Evolutionary conservation across 371 early-diverging fungal species (phyloP).

Genomic region (Mucor indicus): DNA sequence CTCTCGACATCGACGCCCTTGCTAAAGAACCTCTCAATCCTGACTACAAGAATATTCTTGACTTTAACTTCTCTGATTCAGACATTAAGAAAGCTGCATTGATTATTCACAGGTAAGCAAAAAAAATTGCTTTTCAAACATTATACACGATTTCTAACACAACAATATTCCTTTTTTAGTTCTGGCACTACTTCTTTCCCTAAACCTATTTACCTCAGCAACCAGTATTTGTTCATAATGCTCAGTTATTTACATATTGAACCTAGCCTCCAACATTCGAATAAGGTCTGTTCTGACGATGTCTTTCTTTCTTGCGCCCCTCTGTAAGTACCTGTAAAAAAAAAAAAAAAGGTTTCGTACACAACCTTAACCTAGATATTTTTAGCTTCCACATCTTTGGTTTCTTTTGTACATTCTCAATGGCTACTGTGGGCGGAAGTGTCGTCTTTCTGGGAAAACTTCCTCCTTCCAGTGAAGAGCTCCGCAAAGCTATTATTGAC

Average conservation of each 20-base stretch:
- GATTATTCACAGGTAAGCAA: constrained; percentile 14
- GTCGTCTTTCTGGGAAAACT: constrained; percentile 9
- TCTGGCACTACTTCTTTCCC: constrained; percentile 24
- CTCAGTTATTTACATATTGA: too few relatives aligned
- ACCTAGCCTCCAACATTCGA: too few relatives aligned
- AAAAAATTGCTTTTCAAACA: neutral
- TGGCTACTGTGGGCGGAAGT: constrained; percentile 6
- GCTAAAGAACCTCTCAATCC: constrained; percentile 12
- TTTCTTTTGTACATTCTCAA: neutral
- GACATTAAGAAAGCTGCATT: constrained; percentile 12
- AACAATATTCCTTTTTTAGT: neutral
- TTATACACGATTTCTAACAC: neutral
- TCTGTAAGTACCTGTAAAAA: constrained; percentile 11
- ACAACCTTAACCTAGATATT: neutral
- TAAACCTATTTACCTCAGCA: constrained; percentile 22
- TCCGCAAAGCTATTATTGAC: neutral
- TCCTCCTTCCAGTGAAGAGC: constrained; percentile 12
- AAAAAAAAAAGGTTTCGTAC: neutral
- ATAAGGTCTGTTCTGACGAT: too few relatives aligned
- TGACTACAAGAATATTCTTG: neutral
- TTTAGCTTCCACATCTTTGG: constrained; percentile 22
- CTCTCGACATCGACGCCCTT: constrained; percentile 13
- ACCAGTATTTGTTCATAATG: constrained; percentile 10
- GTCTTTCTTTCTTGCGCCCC: constrained; percentile 2
- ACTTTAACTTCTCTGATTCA: constrained; percentile 2